These are phyloP conservation scores for Beauveria sp. DNA, from an alignment of 2,329 filamentous ascomycete genomes.

Conservation along the genomic window DNA sequence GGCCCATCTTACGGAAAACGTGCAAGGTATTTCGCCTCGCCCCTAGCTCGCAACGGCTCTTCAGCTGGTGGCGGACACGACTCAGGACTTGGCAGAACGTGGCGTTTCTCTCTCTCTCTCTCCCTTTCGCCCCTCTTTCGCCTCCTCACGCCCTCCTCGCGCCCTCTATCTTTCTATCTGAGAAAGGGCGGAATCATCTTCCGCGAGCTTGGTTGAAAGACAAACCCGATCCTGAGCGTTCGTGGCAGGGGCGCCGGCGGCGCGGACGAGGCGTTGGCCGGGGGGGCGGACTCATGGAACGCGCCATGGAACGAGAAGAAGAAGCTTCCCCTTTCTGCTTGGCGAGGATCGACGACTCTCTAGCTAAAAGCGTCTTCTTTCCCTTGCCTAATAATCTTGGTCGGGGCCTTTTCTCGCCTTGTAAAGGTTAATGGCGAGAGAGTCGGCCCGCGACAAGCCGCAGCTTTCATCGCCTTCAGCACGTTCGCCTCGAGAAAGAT, in stretches of 20 bases:
- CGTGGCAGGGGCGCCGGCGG: background rate
- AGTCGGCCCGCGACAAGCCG: background rate
- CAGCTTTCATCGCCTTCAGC: background rate
- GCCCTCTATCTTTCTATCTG: background rate
- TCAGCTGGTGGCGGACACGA: slow-evolving; percentile 6
- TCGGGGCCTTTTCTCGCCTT: background rate
- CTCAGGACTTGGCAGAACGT: background rate
- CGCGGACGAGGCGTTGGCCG: background rate
- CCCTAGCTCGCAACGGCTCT: background rate
- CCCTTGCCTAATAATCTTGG: background rate
- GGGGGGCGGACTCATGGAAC: no score
- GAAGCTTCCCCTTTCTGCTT: background rate
- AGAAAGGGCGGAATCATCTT: background rate
- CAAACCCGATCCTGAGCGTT: slow-evolving; percentile 7
- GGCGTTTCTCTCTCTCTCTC: background rate
- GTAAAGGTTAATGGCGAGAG: background rate
- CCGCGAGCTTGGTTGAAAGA: background rate
- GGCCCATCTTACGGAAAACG: no score
- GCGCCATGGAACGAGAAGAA: background rate
- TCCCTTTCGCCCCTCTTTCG: background rate
- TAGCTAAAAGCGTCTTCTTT: background rate
- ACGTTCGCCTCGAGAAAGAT: background rate
- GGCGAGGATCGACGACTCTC: background rate
- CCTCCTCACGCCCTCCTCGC: background rate
- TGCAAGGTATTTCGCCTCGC: background rate